A percentile compares a stretch with the other conserved stretches of the same genome.
These are phyloP conservation scores for Cymbidium sinense DNA, from an alignment of 106 monocot species.

Conservation along the genomic window DNA sequence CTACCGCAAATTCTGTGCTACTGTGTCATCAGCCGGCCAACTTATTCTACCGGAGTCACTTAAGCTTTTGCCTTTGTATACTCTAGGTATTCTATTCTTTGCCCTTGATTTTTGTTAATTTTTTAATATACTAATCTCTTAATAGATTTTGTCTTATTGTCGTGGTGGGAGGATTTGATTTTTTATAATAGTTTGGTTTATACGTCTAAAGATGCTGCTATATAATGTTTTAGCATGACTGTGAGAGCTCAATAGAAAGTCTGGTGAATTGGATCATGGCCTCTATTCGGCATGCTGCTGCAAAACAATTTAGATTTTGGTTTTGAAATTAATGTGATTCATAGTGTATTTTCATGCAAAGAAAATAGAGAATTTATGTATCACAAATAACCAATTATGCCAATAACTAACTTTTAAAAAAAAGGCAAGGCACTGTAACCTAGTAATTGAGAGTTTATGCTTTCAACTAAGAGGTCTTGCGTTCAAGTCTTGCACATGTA, in stretches of 20 bases:
- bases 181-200: background rate
- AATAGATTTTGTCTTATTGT: background rate
- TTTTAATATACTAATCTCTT: background rate
- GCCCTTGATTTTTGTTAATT: background rate
- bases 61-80: slow-evolving; percentile 91
- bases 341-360: background rate
- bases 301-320: too few relatives aligned
- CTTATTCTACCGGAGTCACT: slow-evolving; percentile 95
- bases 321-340: background rate
- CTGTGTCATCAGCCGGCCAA: slow-evolving; percentile 89
- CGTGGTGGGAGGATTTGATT: background rate
- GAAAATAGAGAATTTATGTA: background rate
- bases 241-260: background rate
- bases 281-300: too few relatives aligned
- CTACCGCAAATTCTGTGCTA: slow-evolving; percentile 91
- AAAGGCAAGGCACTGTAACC: too few relatives aligned
- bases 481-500: too few relatives aligned
- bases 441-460: too few relatives aligned
- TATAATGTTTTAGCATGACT: background rate
- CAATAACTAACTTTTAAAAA: background rate
- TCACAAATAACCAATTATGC: background rate
- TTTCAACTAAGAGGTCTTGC: too few relatives aligned
- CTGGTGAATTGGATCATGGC: background rate
- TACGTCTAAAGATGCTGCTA: background rate
- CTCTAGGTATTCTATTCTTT: slow-evolving; percentile 42